A percentile compares a stretch with the other conserved stretches of the same genome.
phyloP scores from a whole-genome alignment of 306 rosid genomes.

The Hylodesmum podocarpum region DNA sequence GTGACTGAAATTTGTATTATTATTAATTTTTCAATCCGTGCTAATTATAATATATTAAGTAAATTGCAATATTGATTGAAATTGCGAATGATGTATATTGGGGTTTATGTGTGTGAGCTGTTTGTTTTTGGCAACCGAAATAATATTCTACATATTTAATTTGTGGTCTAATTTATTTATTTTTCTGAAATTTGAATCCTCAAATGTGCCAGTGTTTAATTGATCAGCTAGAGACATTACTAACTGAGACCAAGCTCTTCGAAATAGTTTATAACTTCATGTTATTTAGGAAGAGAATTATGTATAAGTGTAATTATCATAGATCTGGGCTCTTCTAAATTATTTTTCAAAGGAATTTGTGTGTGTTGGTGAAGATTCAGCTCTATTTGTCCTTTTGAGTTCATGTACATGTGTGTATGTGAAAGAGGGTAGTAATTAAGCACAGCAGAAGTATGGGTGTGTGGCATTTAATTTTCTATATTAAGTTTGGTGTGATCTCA shows the following conservation, averaged over 20 bases:
- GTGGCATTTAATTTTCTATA: too few species aligned
- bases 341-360: too few species aligned
- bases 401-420: too few species aligned
- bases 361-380: too few species aligned
- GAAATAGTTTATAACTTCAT: neutral
- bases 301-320: too few species aligned
- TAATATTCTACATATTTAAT: neutral
- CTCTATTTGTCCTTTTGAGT: too few species aligned
- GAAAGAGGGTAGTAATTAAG: too few species aligned
- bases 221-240: neutral
- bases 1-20: neutral
- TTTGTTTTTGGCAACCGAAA: neutral
- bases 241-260: neutral
- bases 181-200: neutral
- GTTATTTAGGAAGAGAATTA: neutral
- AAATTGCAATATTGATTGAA: neutral
- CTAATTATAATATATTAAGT: neutral
- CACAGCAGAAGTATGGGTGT: too few species aligned
- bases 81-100: neutral
- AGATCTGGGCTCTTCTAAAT: too few species aligned
- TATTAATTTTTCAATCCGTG: neutral
- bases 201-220: neutral
- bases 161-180: neutral
- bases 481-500: too few species aligned
- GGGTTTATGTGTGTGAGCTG: neutral